These are phyloP conservation scores for Chlorencoelia australis DNA, from an alignment of 2,329 filamentous ascomycete species.

Conservation along the genomic window DNA sequence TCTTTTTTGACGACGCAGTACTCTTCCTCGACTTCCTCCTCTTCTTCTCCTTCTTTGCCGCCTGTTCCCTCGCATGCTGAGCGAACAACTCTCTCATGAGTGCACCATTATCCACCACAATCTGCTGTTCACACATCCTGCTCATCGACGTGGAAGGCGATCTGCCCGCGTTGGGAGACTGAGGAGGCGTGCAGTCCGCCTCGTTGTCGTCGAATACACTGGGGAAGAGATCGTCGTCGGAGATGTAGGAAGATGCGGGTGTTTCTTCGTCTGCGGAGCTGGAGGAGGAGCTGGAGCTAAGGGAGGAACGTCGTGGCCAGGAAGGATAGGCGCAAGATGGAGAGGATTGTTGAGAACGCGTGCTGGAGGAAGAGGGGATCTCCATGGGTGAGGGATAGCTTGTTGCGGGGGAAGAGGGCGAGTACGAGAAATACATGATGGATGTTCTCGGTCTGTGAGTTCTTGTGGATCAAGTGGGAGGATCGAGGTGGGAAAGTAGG, in stretches of 20 bases:
- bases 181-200: slow-evolving; percentile 34
- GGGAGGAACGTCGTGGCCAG: slow-evolving; percentile 46
- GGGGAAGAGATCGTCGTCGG: slow-evolving; percentile 51
- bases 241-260: slow-evolving; percentile 31
- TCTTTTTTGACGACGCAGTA: slow-evolving; percentile 36
- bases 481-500: too few species aligned
- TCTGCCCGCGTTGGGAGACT: slow-evolving; percentile 20
- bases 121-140: slow-evolving; percentile 13
- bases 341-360: slow-evolving; percentile 13
- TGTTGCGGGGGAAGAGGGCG: slow-evolving; percentile 19
- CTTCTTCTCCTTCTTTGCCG: slow-evolving; percentile 19
- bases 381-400: slow-evolving; percentile 20
- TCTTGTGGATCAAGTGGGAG: not conserved
- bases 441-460: not conserved
- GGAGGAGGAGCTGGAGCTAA: slow-evolving; percentile 25
- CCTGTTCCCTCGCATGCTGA: slow-evolving; percentile 24
- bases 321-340: slow-evolving; percentile 44
- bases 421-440: slow-evolving; percentile 23
- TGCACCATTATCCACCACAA: slow-evolving; percentile 20
- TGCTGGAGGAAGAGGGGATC: slow-evolving; percentile 17
- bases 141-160: slow-evolving; percentile 18
- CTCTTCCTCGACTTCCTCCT: slow-evolving; percentile 21
- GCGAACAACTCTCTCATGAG: slow-evolving; percentile 23
- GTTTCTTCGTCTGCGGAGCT: slow-evolving; percentile 15
- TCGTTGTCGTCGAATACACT: slow-evolving; percentile 39